Evolutionary conservation across 331 rosid species (phyloP).

Genomic region (Cydonia oblonga): DNA sequence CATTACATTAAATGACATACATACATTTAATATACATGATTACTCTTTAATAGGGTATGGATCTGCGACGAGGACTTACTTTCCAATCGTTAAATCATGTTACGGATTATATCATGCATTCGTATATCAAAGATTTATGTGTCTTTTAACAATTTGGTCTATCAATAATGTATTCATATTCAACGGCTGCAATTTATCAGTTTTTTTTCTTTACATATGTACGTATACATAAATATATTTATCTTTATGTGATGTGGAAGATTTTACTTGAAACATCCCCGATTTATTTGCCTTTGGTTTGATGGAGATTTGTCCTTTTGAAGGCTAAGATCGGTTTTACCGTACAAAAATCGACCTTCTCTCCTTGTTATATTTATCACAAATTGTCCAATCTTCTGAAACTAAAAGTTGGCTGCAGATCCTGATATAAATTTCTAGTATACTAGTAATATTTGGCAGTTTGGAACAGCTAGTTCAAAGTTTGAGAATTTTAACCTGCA

Average conservation of each 20-base stretch:
- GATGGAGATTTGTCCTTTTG: neutral
- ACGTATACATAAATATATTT: neutral
- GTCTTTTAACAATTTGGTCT: neutral
- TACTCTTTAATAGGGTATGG: neutral
- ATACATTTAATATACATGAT: neutral
- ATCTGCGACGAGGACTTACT: neutral
- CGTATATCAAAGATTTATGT: neutral
- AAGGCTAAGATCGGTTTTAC: neutral
- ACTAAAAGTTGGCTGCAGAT: neutral
- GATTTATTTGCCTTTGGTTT: neutral
- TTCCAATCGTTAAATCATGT: neutral
- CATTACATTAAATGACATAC: neutral
- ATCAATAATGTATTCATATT: neutral
- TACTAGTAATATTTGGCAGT: neutral
- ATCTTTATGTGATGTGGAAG: neutral
- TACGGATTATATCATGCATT: neutral
- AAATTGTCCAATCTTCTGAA: neutral
- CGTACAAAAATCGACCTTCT: neutral
- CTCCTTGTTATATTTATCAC: neutral
- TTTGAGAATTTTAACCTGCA: conserved; percentile 9
- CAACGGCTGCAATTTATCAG: neutral
- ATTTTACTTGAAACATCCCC: neutral
- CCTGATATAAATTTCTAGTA: neutral
- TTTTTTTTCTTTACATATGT: neutral
- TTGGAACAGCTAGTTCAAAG: neutral